Evolutionary conservation across 2,329 filamentous ascomycete genomes (phyloP), one percentile per base, ranked within the genome.

Genomic region (Venturia oleaginea): DNA sequence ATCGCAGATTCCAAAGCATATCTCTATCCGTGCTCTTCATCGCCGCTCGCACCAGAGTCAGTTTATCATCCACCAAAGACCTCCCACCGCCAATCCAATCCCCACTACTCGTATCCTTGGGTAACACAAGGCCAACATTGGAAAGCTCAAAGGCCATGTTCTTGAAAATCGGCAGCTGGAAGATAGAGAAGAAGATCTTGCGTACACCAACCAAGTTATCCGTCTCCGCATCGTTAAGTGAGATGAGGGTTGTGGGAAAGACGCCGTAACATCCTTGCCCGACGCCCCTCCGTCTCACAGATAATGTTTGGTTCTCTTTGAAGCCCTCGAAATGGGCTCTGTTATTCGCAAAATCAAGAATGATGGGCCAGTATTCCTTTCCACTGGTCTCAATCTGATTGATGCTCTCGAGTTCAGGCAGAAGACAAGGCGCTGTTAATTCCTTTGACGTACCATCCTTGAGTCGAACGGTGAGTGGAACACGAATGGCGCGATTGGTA

Each of bases 321-420:
- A 96, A 91, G 3, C 86, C 84, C 0, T 81, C 75, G 4, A 84
- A 78, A 60, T 94, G 83, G 0, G 79, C 75, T 0, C 86, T 79
- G 65, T 89, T 85, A 61, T 80, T 78, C 3, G 78, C 78, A 67
- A 97, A 91, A 71, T 94, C 87, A 4, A 96, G 80, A 6, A 86
- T 85, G 2, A 95, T 81, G 51, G 90, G 87, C 92, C 92, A 97
- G 77, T 91, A 93, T 4, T 85, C 80, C 3, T 86, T 81, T 1
- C 85, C 81, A 5, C 81, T 81, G 2, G 86, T 86, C 1, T 85
- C 86, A 22, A 92, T 78, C 30, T 78, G 80, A 1, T 78, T 73
- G 61, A 92, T 84, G 51, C 84, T 83, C 55, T 83, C 79, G 0
- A 92, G 77, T 13, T 89, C 87, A 0, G 89, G 82, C 0, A 88